Percentiles rank a stretch among this genome's conserved stretches.
Evolutionary conservation across 306 rosid genomes (phyloP).

Genomic region (Quercus bicolor): DNA sequence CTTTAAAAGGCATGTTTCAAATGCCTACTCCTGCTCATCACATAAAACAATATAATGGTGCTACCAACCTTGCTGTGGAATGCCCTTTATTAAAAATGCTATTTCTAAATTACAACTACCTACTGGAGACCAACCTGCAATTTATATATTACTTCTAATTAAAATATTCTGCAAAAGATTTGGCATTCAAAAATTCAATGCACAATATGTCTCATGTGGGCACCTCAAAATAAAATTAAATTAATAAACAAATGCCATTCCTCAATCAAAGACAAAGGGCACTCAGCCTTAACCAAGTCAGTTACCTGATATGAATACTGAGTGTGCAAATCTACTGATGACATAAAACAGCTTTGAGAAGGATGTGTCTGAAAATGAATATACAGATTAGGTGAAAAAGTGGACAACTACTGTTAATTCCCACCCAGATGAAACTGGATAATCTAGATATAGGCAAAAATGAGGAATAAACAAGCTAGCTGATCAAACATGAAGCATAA

Average conservation of each 20-base stretch:
- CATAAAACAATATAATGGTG: neutral
- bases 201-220: neutral
- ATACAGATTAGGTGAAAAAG: neutral
- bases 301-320: slow-evolving; percentile 81
- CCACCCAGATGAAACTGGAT: neutral
- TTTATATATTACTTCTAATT: neutral
- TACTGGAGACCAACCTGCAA: slow-evolving; percentile 1
- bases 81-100: neutral
- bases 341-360: slow-evolving; percentile 85
- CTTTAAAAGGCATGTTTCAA: neutral
- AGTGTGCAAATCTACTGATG: slow-evolving; percentile 86
- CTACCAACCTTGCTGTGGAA: neutral
- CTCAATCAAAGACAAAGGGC: slow-evolving; percentile 10
- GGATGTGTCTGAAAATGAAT: slow-evolving; percentile 67
- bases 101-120: slow-evolving; percentile 14
- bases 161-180: neutral
- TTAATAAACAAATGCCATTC: neutral
- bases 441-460: neutral
- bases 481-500: neutral
- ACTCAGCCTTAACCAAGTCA: slow-evolving; percentile 2
- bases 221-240: neutral
- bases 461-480: neutral
- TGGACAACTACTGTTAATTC: neutral
- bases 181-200: neutral
- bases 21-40: neutral